Conservation (phyloP, 2,329 filamentous ascomycete species). For the Sarocladium kiliense region DNA sequence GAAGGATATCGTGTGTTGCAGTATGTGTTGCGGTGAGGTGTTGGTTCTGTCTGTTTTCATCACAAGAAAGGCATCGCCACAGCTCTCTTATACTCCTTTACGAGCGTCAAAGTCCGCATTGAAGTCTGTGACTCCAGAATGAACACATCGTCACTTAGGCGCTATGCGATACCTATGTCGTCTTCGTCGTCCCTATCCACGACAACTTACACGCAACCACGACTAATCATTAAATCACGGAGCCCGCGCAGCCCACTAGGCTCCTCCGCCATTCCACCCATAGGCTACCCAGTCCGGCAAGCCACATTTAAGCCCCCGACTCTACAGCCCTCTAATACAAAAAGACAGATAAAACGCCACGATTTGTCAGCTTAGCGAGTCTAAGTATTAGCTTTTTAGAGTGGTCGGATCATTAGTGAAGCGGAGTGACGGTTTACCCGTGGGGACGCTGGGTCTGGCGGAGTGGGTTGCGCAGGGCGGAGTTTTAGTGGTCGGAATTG, state of each 20-base stretch:
- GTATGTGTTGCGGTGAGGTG: not conserved
- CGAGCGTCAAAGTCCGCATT: not conserved
- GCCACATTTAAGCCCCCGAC: not conserved
- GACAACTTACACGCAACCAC: not conserved
- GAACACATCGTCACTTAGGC: not conserved
- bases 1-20: not conserved
- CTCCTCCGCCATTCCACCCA: not conserved
- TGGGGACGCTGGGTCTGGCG: not conserved
- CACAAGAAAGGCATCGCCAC: not conserved
- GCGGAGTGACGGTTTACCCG: slow-evolving; percentile 3
- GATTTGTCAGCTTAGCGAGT: not conserved
- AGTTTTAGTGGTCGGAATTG: too few relatives aligned
- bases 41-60: not conserved
- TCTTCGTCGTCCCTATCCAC: not conserved
- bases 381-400: not conserved
- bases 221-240: slow-evolving; percentile 4
- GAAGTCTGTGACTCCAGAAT: not conserved
- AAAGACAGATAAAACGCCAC: not conserved
- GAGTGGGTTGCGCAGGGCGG: not conserved
- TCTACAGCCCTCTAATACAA: not conserved
- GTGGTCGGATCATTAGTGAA: not conserved
- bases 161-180: not conserved
- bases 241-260: not conserved
- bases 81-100: not conserved
- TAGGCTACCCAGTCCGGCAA: not conserved